Evolutionary conservation across 2,329 filamentous ascomycete genomes (phyloP), one percentile per base, ranked within the genome.

Genomic region (Trichoderma brevicompactum): DNA sequence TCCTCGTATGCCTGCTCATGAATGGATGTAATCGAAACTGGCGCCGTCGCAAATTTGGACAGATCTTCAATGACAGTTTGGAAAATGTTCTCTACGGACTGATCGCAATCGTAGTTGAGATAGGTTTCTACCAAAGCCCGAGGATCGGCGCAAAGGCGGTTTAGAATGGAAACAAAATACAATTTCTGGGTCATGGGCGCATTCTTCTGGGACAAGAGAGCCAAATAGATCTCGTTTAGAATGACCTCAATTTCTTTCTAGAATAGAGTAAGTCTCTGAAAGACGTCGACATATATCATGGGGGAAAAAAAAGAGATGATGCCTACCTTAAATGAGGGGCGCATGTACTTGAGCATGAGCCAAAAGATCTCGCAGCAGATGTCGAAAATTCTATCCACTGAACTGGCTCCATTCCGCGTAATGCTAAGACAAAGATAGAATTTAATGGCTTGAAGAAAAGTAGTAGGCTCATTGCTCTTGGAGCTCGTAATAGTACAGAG

Each of bases 241-340:
- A 99, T 98, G 0, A 99, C 94, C 77, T 98, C 95, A 64, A 99
- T 91, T 75, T 99, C 95, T 86, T 97, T 96, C 88, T 92, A 73
- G 66, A 62, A 46, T 58, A 5, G 6, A 36, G 70, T 78, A 67
- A 80, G 75, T 63, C 56, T 50, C 36, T 13, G 32, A n/a, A 43
- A 28, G 15, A 5, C 40, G 15, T 17, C 12, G 5, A 40, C 7
- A 46, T 15, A 44, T 15, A 36, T n/a, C 32, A 15, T 10, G 10
- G 2, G 19, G 50, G 2, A 23, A 12, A 8, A 23, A 36, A 8
- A 7, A 34, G 34, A 15, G 0, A 61, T 3, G n/a, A 10, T 17
- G 32, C 83, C 67, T 73, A 90, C 90, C 88, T 99, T 99, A 78
- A 99, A 91, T 68, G 94, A 90, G 2, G 95, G 90, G 67, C 96